Base-by-base conservation (phyloP, 2,329 filamentous ascomycete genomes). In the Stemphylium lycopersici region DNA sequence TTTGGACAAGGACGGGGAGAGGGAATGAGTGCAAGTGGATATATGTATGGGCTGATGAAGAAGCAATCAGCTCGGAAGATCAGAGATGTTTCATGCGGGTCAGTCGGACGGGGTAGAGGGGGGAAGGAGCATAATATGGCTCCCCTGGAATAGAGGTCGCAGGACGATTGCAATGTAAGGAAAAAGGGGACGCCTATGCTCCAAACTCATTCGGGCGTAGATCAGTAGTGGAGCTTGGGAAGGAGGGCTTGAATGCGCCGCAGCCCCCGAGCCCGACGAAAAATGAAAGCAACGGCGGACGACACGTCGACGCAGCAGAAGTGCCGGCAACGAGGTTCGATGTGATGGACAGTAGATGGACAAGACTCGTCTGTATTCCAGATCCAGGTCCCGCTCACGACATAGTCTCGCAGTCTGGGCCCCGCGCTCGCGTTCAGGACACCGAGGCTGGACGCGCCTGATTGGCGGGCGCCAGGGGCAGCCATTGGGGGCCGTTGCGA, bases 51-150 rank as follows among this genome's bases (percentile, higher is more conserved):
- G 32, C 47, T 44, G 47, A 44, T 53, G 37, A 40, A 46, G 62
- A 32, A 13, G 40, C 50, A 45, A 46, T 58, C 62, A 61, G 66
- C 42, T 38, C 52, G 24, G 48, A 38, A 26, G 42, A 42, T 62
- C 56, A 68, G 55, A 58, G 49, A 58, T 45, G 70, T 67, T 71
- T 72, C 68, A 70, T 56, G 45, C 52, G 48, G 50, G 32, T 53
- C 61, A 59, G 47, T 44, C 51, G 48, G 61, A 53, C 32, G 37
- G 44, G 49, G 58, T 50, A 34, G 52, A 47, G 55, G 53, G 37
- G 31, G 53, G 55, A 55, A 53, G 42, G 53, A 58, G 68, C 68
- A 73, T 71, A 66, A 69, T 65, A 63, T 56, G 62, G 60, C 47
- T 22, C 51, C 61, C 55, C 62, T 65, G 36, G 56, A 59, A 48